Conservation (phyloP, 1,139 yeast species). For the Taiozyma onychis region DNA sequence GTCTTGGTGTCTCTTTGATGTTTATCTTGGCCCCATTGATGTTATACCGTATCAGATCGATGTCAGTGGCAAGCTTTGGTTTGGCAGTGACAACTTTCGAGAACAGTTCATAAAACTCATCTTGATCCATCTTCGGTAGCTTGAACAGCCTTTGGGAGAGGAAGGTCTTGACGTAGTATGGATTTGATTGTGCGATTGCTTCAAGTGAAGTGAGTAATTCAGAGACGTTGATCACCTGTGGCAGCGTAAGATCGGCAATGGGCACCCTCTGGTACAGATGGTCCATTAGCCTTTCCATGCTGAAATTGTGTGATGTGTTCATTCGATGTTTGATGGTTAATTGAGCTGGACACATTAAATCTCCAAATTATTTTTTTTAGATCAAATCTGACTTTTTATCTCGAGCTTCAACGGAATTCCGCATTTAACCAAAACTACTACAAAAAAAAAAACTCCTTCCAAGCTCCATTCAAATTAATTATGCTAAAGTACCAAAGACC, state of each 20-base stretch:
- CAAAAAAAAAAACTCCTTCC: neutral
- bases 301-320: neutral
- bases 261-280: slow-evolving; percentile 30
- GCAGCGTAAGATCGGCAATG: slow-evolving; percentile 9
- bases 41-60: slow-evolving; percentile 44
- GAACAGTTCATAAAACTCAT: slow-evolving; percentile 52
- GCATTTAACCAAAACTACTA: neutral
- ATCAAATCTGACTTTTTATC: too few relatives aligned
- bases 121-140: slow-evolving; percentile 10
- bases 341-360: neutral
- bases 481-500: slow-evolving; percentile 60
- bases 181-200: slow-evolving; percentile 32
- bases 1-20: slow-evolving; percentile 55
- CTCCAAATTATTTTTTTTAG: neutral
- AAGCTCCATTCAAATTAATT: neutral
- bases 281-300: slow-evolving; percentile 22
- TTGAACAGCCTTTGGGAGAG: slow-evolving; percentile 30
- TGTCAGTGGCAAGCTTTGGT: slow-evolving; percentile 38
- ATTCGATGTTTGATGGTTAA: neutral
- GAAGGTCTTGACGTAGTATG: slow-evolving; percentile 44
- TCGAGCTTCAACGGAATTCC: neutral
- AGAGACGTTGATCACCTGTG: slow-evolving; percentile 18
- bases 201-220: slow-evolving; percentile 20
- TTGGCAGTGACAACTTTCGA: slow-evolving; percentile 37
- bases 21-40: slow-evolving; percentile 31